Evolutionary conservation across 305 asterid species (phyloP), one percentile per base, ranked within the genome.

Genomic region (Solanum chacoense): DNA sequence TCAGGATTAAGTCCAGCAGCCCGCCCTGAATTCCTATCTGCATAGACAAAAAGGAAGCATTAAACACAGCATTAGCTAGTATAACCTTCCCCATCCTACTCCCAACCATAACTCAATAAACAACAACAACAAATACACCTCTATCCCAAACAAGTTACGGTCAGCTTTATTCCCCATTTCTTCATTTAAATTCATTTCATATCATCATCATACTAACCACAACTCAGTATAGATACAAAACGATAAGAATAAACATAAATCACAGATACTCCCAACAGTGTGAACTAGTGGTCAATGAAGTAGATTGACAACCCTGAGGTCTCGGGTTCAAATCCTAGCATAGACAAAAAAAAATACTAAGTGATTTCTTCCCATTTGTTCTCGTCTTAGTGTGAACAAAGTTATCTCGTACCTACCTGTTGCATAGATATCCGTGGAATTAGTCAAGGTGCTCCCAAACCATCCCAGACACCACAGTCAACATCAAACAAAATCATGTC

Each of bases 1-100:
- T 95, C 98, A 32, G 94, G 93, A 91, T 94, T 94, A 80, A 94
- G 90, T 87, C 95, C 94, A 31, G 93, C 93, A 12, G 89, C 67
- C 91, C 90, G 93, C 34, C 95, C 94, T 29, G 90, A 11, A 90
- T 73, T 96, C 92, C 92, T 94, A 91, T 94, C 98, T 96, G 94
- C 85, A 84, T 72, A 63, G 77, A 36, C 74, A 50, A 59, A 75
- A 75, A 32, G 38, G 83, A 31, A 65, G 75, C 16, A 87, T 79
- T 24, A 85, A 88, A 78, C 45, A 63, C 80, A 38, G 89, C 65
- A 76, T 20, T 84, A 77, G 37, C 16, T 88, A 71, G 79, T 38
- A 77, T 75, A 87, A 71, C 81, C 77, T 45, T 75, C 55, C 38
- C 50, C 84, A 11, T 24, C 84, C 32, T 35, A 76, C 84, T 36